Evolutionary conservation across 2,329 filamentous ascomycete genomes (phyloP).

Genomic region (Celoporthe dispersa): DNA sequence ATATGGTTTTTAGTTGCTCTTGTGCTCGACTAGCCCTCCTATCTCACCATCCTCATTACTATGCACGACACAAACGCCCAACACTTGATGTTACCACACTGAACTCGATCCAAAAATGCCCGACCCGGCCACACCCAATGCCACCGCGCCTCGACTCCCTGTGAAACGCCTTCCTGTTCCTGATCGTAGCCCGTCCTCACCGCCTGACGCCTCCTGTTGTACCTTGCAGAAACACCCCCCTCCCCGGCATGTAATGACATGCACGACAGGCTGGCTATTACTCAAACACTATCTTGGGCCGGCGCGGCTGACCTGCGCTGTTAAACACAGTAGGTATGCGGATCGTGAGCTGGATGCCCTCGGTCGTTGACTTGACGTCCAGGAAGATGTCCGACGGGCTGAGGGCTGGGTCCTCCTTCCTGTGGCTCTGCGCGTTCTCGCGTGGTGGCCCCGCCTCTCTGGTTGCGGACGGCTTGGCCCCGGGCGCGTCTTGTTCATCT

Average conservation of each 20-base stretch:
- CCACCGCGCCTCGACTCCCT: neutral
- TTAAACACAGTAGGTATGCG: conserved; percentile 61
- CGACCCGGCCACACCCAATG: neutral
- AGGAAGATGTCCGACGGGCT: conserved; percentile 59
- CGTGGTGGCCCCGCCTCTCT: conserved; percentile 36
- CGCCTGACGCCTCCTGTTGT: neutral
- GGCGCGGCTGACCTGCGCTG: conserved; percentile 36
- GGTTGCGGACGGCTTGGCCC: conserved; percentile 34
- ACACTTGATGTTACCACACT: neutral
- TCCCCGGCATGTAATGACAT: neutral
- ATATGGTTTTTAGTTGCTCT: conserved; percentile 1
- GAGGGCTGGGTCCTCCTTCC: conserved; percentile 39
- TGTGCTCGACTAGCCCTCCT: conserved; percentile 1
- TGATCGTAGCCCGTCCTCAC: neutral
- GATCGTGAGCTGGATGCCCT: conserved; percentile 61
- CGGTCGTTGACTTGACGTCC: conserved; percentile 61
- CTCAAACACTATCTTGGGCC: conserved; percentile 40
- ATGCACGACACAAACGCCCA: neutral
- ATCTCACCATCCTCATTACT: neutral
- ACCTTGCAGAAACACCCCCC: neutral
- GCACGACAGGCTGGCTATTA: conserved; percentile 9
- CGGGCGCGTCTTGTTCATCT: conserved; percentile 36
- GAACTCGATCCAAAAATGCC: neutral
- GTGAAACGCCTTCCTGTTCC: neutral
- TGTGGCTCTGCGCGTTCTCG: conserved; percentile 41